Conservation (phyloP, 345 rosid genomes). For the Turritis glabra region DNA sequence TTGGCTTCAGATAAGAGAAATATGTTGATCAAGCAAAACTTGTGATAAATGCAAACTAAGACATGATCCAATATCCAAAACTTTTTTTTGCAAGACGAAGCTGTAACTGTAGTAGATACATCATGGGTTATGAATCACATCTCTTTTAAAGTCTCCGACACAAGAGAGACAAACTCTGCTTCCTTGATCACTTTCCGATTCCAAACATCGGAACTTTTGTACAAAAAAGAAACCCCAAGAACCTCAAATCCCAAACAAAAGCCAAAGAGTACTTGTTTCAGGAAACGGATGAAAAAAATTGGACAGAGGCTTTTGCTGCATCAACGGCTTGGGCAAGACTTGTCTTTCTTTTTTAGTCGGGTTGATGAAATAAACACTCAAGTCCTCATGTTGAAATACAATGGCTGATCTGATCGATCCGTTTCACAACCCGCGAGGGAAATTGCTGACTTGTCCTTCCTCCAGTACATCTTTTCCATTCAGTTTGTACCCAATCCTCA, state of each 20-base stretch:
- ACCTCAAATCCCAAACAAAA: slow-evolving; percentile 33
- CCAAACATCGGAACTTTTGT: slow-evolving; percentile 29
- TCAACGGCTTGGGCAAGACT: slow-evolving; percentile 16
- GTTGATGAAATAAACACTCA: slow-evolving; percentile 18
- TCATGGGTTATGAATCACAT: slow-evolving; percentile 13
- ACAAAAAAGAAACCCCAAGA: slow-evolving; percentile 23
- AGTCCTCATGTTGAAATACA: slow-evolving; percentile 17
- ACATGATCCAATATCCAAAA: neutral
- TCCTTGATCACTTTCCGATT: slow-evolving; percentile 28
- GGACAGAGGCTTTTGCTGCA: slow-evolving; percentile 16
- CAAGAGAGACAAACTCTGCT: slow-evolving; percentile 11
- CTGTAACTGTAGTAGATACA: slow-evolving; percentile 23
- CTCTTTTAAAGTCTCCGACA: slow-evolving; percentile 12
- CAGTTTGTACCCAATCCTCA: slow-evolving; percentile 84
- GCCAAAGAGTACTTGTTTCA: slow-evolving; percentile 21
- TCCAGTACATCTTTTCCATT: slow-evolving; percentile 77
- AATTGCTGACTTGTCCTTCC: slow-evolving; percentile 89
- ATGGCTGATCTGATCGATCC: slow-evolving; percentile 12
- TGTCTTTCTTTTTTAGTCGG: neutral
- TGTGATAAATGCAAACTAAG: neutral
- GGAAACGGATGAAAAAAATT: slow-evolving; percentile 20
- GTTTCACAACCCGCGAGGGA: slow-evolving; percentile 78
- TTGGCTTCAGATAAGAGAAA: neutral
- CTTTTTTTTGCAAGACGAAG: slow-evolving; percentile 20
- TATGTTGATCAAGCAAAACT: neutral